Evolutionary conservation across 495 filamentous ascomycete genomes (phyloP).

Genomic region (Pseudomonodictys pantanalensis): DNA sequence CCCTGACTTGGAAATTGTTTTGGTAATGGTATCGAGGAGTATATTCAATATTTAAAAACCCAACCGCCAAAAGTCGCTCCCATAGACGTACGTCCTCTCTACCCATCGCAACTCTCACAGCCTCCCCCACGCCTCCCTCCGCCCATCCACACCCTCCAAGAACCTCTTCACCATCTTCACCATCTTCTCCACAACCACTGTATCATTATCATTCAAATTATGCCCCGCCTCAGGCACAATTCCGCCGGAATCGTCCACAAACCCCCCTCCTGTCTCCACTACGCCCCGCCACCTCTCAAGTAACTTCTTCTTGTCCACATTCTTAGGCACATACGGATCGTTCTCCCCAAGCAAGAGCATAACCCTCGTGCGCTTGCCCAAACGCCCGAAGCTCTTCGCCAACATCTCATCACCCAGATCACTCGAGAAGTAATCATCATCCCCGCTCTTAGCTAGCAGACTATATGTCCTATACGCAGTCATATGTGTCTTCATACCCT

Average conservation of each 20-base stretch:
- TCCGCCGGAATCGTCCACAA: constrained; percentile 56
- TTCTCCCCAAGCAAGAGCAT: constrained; percentile 65
- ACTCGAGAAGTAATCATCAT: constrained; percentile 87
- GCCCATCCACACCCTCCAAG: constrained; percentile 35
- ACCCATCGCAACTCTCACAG: too few relatives aligned
- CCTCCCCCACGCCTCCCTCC: background rate
- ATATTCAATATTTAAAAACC: too few relatives aligned
- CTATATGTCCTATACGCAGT: constrained; percentile 67
- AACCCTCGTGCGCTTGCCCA: constrained; percentile 55
- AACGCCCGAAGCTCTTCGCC: constrained; percentile 60
- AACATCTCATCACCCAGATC: constrained; percentile 64
- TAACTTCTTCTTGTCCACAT: constrained; percentile 62
- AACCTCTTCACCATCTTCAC: constrained; percentile 56
- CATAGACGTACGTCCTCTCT: too few relatives aligned
- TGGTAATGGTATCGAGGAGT: too few relatives aligned
- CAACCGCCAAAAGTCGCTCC: too few relatives aligned
- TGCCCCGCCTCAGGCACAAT: constrained; percentile 61
- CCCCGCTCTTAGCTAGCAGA: constrained; percentile 61
- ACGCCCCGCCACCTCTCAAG: constrained; percentile 61
- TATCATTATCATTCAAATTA: constrained; percentile 51
- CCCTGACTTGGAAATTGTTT: too few relatives aligned
- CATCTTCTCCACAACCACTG: constrained; percentile 50
- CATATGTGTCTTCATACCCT: constrained; percentile 54
- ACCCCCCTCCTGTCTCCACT: constrained; percentile 43
- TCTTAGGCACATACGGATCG: constrained; percentile 67